Evolutionary conservation across 371 early-diverging fungal genomes (phyloP).

Genomic region (Rhizopus arrhizus): DNA sequence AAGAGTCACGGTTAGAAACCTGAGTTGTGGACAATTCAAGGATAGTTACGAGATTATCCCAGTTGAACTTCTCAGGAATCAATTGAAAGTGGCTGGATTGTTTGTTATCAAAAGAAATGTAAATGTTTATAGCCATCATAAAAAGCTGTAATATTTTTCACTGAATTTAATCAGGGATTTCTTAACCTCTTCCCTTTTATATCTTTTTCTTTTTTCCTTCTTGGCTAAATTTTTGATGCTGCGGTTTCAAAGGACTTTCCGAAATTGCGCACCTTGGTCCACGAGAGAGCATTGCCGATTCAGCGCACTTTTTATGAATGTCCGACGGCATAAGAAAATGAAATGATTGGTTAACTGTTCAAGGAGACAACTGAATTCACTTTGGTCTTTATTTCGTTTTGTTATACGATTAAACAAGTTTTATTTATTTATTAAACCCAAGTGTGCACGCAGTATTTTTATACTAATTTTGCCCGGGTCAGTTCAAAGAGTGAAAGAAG

Average conservation of each 20-base stretch:
- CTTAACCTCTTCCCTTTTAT: not conserved
- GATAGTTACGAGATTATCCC: constrained; percentile 13
- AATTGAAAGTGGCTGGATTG: not conserved
- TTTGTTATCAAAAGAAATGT: not conserved
- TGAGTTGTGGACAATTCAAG: constrained; percentile 11
- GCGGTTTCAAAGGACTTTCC: not conserved
- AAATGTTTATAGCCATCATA: not conserved
- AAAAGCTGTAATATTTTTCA: not conserved
- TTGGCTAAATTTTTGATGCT: not conserved
- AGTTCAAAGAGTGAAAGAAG: no score
- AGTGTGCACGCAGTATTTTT: no score
- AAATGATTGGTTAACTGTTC: no score
- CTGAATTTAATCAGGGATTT: no score
- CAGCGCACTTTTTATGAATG: no score
- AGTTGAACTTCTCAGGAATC: constrained; percentile 17
- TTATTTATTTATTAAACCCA: no score
- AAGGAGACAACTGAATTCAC: no score
- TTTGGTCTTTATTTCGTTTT: no score
- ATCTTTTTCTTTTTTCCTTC: not conserved
- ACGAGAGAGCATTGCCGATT: no score
- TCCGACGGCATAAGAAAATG: no score
- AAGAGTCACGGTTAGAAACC: constrained; percentile 5
- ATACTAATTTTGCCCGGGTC: no score
- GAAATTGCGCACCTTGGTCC: not conserved
- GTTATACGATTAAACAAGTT: no score